Conservation (phyloP, 371 early-diverging fungal species). For the Mortierella sp. region DNA sequence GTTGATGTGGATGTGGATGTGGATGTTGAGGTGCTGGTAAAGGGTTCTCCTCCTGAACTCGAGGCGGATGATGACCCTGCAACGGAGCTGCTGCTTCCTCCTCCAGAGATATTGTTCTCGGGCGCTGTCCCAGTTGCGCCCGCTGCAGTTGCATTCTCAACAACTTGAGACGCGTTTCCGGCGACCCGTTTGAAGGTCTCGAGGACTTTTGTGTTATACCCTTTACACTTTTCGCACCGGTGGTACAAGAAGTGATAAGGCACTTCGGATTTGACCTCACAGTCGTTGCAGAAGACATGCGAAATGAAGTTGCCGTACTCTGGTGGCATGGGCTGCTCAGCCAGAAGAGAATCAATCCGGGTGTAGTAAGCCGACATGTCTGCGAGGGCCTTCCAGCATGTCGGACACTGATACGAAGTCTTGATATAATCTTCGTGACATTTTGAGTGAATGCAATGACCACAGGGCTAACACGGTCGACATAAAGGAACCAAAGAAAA, state of each 20-base stretch:
- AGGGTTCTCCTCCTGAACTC: background rate
- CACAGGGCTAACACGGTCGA: slow-evolving; percentile 80
- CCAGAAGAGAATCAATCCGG: slow-evolving; percentile 86
- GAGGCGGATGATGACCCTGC: background rate
- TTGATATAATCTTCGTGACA: slow-evolving; percentile 88
- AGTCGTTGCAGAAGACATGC: slow-evolving; percentile 95
- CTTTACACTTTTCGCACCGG: slow-evolving; percentile 89
- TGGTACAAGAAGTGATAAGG: slow-evolving; percentile 96
- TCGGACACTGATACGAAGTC: slow-evolving; percentile 95
- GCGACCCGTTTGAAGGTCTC: slow-evolving; percentile 61
- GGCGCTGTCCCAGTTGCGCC: slow-evolving; percentile 5
- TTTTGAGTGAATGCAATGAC: slow-evolving; percentile 94
- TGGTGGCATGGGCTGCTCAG: slow-evolving; percentile 88
- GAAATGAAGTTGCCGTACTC: slow-evolving; percentile 83
- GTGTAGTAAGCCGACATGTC: slow-evolving; percentile 87
- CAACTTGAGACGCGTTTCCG: slow-evolving; percentile 12
- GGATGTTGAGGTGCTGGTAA: background rate
- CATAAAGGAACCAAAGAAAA: background rate
- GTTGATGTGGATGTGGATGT: background rate
- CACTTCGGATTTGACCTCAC: slow-evolving; percentile 85
- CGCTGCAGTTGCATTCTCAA: slow-evolving; percentile 17
- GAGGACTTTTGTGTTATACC: slow-evolving; percentile 93
- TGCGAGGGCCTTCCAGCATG: slow-evolving; percentile 93
- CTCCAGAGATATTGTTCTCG: slow-evolving; percentile 24
- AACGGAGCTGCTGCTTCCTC: slow-evolving; percentile 1